Evolutionary conservation across 192 early-diverging fungal genomes (phyloP).

Genomic region (Coemansia sp.): DNA sequence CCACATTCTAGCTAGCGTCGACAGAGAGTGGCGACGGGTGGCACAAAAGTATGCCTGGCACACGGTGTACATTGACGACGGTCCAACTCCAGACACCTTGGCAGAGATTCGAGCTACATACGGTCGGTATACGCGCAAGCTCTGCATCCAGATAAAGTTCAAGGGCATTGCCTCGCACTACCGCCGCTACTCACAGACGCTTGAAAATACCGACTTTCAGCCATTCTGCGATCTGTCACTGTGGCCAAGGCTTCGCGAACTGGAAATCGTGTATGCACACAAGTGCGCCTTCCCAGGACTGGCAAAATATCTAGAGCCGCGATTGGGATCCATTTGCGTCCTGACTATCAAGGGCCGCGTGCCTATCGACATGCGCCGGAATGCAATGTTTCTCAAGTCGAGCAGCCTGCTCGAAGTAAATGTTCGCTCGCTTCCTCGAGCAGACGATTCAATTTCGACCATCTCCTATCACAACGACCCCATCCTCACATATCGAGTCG

Average conservation of each 20-base stretch:
- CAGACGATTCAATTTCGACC: conserved; percentile 32
- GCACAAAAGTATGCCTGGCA: conserved; percentile 46
- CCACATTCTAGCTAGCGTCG: conserved; percentile 31
- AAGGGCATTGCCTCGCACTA: conserved; percentile 41
- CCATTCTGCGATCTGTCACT: conserved; percentile 36
- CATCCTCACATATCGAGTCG: conserved; percentile 14
- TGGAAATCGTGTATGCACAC: conserved; percentile 47
- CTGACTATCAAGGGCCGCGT: conserved; percentile 38
- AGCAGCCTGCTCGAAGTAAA: conserved; percentile 21
- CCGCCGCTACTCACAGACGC: conserved; percentile 35
- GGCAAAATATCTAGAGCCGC: conserved; percentile 43
- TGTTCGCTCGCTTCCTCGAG: conserved; percentile 28
- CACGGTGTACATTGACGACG: conserved; percentile 38
- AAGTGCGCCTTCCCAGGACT: conserved; percentile 53
- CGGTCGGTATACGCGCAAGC: conserved; percentile 35
- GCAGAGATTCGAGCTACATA: conserved; percentile 12
- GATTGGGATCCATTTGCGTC: conserved; percentile 27
- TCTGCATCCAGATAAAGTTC: conserved; percentile 37
- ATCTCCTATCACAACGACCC: conserved; percentile 30
- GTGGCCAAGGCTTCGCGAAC: conserved; percentile 37
- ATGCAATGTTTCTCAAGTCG: conserved; percentile 31
- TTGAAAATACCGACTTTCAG: conserved; percentile 38
- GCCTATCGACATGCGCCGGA: conserved; percentile 50
- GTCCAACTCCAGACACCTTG: background rate
- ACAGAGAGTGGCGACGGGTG: conserved; percentile 37